Percentiles rank a stretch among this genome's conserved stretches.
Evolutionary conservation across 2,329 filamentous ascomycete genomes (phyloP).

Genomic region (Fusarium avenaceum): DNA sequence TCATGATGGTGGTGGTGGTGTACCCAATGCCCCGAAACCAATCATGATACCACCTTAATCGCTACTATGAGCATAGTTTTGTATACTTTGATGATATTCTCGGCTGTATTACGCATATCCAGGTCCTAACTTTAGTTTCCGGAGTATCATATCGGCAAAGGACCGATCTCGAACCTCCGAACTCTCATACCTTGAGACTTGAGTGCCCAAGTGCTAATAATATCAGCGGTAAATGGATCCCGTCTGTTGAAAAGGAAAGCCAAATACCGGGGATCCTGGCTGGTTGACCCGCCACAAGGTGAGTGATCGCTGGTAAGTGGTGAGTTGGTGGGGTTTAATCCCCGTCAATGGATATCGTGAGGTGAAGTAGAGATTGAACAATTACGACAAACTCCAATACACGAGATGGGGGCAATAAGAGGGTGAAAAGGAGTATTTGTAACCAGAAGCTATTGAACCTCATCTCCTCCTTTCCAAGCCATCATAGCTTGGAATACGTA

Average conservation of each 20-base stretch:
- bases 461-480: conserved; percentile 22
- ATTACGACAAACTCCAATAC: conserved; percentile 41
- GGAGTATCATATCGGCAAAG: conserved; percentile 24
- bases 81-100: conserved; percentile 17
- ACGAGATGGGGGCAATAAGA: conserved; percentile 32
- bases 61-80: conserved; percentile 11
- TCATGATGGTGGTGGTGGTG: conserved; percentile 32
- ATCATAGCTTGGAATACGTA: conserved; percentile 9
- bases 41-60: conserved; percentile 26
- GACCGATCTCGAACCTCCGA: conserved; percentile 29
- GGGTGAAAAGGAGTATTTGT: conserved; percentile 23
- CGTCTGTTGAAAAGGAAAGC: too few species aligned
- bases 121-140: conserved; percentile 12
- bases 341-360: conserved; percentile 25
- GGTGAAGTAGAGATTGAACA: conserved; percentile 45
- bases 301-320: conserved; percentile 41
- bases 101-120: conserved; percentile 13
- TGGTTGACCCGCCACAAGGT: conserved; percentile 42
- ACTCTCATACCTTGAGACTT: conserved; percentile 1
- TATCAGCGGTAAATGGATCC: conserved; percentile 25
- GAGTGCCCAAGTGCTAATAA: conserved; percentile 21
- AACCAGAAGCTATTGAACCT: conserved; percentile 22
- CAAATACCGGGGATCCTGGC: conserved; percentile 36
- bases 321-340: conserved; percentile 44
- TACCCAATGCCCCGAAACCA: conserved; percentile 9